Evolutionary conservation across 345 rosid genomes (phyloP).

Genomic region (Garcia nutans): DNA sequence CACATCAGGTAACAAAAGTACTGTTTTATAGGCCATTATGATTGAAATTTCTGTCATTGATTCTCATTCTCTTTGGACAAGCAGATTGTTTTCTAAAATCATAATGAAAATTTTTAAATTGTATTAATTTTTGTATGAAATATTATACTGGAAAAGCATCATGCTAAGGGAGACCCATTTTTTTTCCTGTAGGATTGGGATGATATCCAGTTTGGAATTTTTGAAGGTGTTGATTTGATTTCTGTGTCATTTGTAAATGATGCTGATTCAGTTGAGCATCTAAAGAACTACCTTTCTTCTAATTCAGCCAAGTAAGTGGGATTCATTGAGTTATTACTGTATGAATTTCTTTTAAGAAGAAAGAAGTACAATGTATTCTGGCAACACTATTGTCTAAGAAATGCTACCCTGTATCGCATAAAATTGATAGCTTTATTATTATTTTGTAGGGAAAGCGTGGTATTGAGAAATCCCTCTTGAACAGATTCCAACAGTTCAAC

Average conservation of each 20-base stretch:
- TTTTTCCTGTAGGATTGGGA: constrained; percentile 56
- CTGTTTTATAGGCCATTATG: not conserved
- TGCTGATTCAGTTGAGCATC: constrained; percentile 48
- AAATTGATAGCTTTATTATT: not conserved
- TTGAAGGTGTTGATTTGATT: constrained; percentile 64
- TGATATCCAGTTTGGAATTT: constrained; percentile 56
- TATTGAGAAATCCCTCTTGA: constrained; percentile 61
- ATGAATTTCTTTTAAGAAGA: not conserved
- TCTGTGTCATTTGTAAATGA: constrained; percentile 63
- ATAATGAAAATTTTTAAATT: not conserved
- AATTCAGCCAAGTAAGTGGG: constrained; percentile 44
- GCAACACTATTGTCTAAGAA: not conserved
- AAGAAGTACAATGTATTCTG: too few species aligned
- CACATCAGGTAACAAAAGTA: not conserved
- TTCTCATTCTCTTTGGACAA: not conserved
- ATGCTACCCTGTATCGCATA: not conserved
- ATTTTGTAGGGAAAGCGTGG: not conserved
- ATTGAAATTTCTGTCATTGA: too few species aligned
- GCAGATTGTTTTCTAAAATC: not conserved
- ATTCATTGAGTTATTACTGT: not conserved
- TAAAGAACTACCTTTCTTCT: constrained; percentile 49
- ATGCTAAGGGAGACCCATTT: not conserved
- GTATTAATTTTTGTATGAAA: not conserved
- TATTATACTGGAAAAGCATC: not conserved
- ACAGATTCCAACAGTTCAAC: constrained; percentile 67